Evolutionary conservation across 345 rosid genomes (phyloP).

Genomic region (Diplotaxis tenuifolia): DNA sequence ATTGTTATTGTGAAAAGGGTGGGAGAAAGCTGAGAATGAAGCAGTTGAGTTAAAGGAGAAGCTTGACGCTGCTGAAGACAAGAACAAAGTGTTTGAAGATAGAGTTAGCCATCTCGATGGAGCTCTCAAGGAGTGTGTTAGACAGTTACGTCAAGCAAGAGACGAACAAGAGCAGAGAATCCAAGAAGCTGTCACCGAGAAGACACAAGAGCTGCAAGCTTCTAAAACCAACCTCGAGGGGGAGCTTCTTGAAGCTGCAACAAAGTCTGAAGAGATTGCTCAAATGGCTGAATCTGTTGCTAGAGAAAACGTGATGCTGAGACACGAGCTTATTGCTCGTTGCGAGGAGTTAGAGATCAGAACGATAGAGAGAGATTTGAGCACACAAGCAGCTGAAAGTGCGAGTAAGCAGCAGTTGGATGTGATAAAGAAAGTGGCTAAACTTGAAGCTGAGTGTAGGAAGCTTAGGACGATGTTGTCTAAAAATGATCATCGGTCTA

Average conservation of each 20-base stretch:
- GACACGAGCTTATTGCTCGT: conserved; percentile 54
- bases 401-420: conserved; percentile 90
- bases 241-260: conserved; percentile 47
- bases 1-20: conserved; percentile 46
- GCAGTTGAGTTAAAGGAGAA: conserved; percentile 54
- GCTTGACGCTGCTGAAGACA: conserved; percentile 51
- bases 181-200: conserved; percentile 51
- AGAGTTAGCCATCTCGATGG: conserved; percentile 81
- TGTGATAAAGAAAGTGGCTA: conserved; percentile 82
- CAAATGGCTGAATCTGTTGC: conserved; percentile 56
- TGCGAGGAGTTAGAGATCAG: conserved; percentile 76
- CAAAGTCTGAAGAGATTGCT: conserved; percentile 34
- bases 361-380: conserved; percentile 77
- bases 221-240: conserved; percentile 51
- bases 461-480: conserved; percentile 46
- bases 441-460: conserved; percentile 91
- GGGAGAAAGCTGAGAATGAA: conserved; percentile 95
- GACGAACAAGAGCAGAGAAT: conserved; percentile 75
- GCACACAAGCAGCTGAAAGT: conserved; percentile 79
- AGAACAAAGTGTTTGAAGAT: conserved; percentile 61
- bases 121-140: conserved; percentile 91
- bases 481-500: conserved; percentile 50
- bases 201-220: conserved; percentile 53
- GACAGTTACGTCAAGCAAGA: conserved; percentile 83
- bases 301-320: conserved; percentile 59